phyloP scores from a whole-genome alignment of 2,329 filamentous ascomycete genomes.

The Coleophoma eucalyptorum region DNA sequence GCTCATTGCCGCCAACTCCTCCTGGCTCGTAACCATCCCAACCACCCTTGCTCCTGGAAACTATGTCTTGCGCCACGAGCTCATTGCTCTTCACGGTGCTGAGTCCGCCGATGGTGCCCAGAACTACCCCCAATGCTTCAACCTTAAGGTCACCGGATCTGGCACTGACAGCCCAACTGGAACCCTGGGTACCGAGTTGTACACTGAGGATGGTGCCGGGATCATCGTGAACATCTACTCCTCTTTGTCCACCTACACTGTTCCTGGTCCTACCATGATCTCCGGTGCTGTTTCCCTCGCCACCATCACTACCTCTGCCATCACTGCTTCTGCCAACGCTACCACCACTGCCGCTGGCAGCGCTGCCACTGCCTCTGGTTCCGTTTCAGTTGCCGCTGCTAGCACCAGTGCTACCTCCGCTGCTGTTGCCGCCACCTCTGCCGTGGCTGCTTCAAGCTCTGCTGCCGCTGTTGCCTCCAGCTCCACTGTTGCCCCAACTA shows the following conservation, averaged over 20 bases:
- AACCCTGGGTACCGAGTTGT: slow-evolving; percentile 33
- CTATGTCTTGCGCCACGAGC: slow-evolving; percentile 53
- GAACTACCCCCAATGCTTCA: slow-evolving; percentile 48
- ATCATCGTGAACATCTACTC: slow-evolving; percentile 36
- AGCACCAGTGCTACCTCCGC: neutral
- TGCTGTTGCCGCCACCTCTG: too few relatives aligned
- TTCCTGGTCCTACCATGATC: slow-evolving; percentile 32
- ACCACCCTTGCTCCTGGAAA: slow-evolving; percentile 36
- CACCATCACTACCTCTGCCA: neutral
- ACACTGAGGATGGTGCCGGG: slow-evolving; percentile 36
- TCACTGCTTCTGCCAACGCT: slow-evolving; percentile 2
- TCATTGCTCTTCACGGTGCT: slow-evolving; percentile 25
- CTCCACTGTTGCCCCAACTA: too few relatives aligned
- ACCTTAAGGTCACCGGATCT: slow-evolving; percentile 41
- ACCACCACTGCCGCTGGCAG: neutral
- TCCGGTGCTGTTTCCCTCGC: neutral
- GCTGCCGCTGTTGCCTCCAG: too few relatives aligned
- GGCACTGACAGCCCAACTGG: slow-evolving; percentile 33
- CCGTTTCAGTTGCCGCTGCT: neutral
- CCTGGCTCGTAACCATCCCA: slow-evolving; percentile 43
- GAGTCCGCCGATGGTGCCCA: slow-evolving; percentile 36
- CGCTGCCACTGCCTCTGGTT: neutral
- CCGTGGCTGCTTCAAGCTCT: too few relatives aligned
- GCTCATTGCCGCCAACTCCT: slow-evolving; percentile 49
- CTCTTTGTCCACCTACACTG: slow-evolving; percentile 22